phyloP scores from a whole-genome alignment of 2,329 filamentous ascomycete species.

The Colletotrichum sp. region DNA sequence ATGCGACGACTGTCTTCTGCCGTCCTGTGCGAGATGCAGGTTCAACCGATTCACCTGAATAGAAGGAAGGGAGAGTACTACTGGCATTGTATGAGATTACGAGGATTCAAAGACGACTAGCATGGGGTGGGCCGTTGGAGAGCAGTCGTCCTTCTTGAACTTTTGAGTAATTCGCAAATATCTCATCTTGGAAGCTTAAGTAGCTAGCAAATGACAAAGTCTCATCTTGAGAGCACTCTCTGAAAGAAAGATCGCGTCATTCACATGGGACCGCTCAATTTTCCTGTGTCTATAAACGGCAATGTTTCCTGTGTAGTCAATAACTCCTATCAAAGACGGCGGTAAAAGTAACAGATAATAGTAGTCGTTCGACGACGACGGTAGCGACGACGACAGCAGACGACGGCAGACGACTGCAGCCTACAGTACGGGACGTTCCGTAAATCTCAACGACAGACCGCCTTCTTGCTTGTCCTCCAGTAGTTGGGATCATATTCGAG shows the following conservation, averaged over 20 bases:
- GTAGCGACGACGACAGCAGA: too few relatives aligned
- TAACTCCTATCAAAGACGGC: too few relatives aligned
- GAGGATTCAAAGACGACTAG: not conserved
- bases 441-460: too few relatives aligned
- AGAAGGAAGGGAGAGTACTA: not conserved
- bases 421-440: too few relatives aligned
- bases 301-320: too few relatives aligned
- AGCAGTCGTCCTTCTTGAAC: not conserved
- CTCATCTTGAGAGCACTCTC: not conserved
- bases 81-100: not conserved
- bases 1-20: not conserved
- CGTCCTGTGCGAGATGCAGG: not conserved
- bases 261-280: too few relatives aligned
- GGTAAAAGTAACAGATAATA: too few relatives aligned
- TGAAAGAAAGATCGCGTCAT: not conserved
- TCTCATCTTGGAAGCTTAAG: not conserved
- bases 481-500: not conserved
- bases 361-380: fast-evolving
- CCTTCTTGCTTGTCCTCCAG: too few relatives aligned
- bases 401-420: too few relatives aligned
- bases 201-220: not conserved
- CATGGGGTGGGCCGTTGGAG: not conserved
- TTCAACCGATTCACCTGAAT: not conserved
- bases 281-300: too few relatives aligned
- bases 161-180: not conserved